Conservation (phyloP, 352 stramenopile genomes). For the Pythium rhizo-oryzae region DNA sequence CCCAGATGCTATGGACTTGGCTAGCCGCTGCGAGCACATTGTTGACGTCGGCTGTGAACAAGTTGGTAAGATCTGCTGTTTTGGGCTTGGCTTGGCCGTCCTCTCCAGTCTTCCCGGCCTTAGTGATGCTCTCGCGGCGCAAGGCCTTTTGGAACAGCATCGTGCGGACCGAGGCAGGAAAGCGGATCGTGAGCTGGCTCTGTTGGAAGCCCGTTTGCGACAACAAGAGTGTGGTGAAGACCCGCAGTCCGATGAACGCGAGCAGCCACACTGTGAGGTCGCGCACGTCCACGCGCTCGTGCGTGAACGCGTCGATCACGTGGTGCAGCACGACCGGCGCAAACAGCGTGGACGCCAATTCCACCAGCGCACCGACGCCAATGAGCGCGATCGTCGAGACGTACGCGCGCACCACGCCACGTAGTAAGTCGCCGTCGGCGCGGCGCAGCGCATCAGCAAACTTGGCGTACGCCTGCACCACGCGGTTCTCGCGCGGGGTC, state of each 20-base stretch:
- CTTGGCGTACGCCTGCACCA: slow-evolving; percentile 25
- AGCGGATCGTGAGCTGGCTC: slow-evolving; percentile 33
- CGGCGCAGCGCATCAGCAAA: slow-evolving; percentile 30
- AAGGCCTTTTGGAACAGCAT: slow-evolving; percentile 51
- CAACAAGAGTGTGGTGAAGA: slow-evolving; percentile 35
- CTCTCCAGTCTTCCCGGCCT: slow-evolving; percentile 20
- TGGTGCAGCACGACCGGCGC: slow-evolving; percentile 49
- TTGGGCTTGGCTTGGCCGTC: too few relatives aligned
- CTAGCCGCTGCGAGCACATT: too few relatives aligned
- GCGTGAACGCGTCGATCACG: slow-evolving; percentile 40
- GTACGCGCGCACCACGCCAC: slow-evolving; percentile 33
- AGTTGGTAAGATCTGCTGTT: slow-evolving; percentile 74
- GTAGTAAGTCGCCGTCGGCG: slow-evolving; percentile 32
- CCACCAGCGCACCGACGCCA: slow-evolving; percentile 35
- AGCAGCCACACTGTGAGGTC: slow-evolving; percentile 34
- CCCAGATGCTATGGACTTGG: too few relatives aligned
- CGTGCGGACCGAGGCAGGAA: slow-evolving; percentile 42
- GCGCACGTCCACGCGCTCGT: slow-evolving; percentile 31
- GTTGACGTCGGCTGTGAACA: too few relatives aligned
- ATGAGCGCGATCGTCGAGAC: slow-evolving; percentile 32
- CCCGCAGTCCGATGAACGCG: slow-evolving; percentile 44
- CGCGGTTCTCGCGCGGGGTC: slow-evolving; percentile 34
- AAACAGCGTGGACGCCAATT: slow-evolving; percentile 38
- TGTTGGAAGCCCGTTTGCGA: slow-evolving; percentile 33
- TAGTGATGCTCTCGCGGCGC: slow-evolving; percentile 17